A percentile compares a stretch with the other conserved stretches of the same genome.
Evolutionary conservation across 495 filamentous ascomycete species (phyloP).

Genomic region (Glonium stellatum): DNA sequence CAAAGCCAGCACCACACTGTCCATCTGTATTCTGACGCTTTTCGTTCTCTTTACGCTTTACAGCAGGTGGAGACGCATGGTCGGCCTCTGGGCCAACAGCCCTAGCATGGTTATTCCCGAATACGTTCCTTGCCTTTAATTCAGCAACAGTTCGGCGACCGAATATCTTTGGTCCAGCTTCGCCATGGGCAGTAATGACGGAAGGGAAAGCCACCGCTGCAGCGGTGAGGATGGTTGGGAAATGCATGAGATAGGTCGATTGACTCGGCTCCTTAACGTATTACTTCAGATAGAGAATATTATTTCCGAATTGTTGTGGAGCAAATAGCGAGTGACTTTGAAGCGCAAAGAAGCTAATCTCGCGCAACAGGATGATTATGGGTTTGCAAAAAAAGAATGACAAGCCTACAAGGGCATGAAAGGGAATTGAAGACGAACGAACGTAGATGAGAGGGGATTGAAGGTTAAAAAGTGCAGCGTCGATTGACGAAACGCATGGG

Average conservation of each 20-base stretch:
- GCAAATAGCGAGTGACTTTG: background rate
- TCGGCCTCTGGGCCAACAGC: background rate
- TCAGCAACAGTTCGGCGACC: conserved; percentile 16
- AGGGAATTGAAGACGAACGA: background rate
- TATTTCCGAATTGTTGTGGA: background rate
- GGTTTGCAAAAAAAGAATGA: background rate
- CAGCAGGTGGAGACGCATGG: background rate
- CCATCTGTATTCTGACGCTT: conserved; percentile 18
- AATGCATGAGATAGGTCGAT: conserved; percentile 16
- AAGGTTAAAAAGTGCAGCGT: background rate
- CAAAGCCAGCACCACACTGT: conserved; percentile 20
- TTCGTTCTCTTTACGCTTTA: conserved; percentile 5
- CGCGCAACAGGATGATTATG: background rate
- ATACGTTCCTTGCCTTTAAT: conserved; percentile 17
- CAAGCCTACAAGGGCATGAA: background rate
- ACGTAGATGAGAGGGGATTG: background rate
- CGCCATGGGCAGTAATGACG: conserved; percentile 15
- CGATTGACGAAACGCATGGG: background rate
- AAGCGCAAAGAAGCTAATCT: background rate
- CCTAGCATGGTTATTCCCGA: conserved; percentile 10
- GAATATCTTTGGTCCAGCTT: conserved; percentile 10
- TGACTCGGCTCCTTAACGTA: background rate
- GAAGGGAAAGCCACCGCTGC: conserved; percentile 14
- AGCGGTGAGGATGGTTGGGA: conserved; percentile 16
- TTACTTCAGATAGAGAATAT: background rate